A percentile compares a stretch with the other conserved stretches of the same genome.
phyloP scores from a whole-genome alignment of 257 asterid genomes.

The Nicotiana tomentosiformis region DNA sequence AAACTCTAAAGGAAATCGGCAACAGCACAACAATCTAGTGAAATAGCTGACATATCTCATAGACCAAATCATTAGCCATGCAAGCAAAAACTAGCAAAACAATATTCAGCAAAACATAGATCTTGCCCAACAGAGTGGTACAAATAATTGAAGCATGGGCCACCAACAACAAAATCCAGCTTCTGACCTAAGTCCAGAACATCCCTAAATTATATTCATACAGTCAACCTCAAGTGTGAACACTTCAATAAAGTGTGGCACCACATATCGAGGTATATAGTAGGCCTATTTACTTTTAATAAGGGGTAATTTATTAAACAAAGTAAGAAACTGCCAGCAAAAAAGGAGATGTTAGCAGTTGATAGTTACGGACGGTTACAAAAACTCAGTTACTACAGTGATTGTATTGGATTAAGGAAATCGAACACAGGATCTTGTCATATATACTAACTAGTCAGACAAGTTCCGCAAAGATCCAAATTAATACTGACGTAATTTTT shows the following conservation, averaged over 20 bases:
- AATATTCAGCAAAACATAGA: background rate
- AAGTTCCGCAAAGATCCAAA: background rate
- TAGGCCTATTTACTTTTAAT: background rate
- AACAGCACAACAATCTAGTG: background rate
- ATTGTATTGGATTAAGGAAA: background rate
- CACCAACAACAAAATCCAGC: background rate
- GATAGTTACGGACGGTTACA: background rate
- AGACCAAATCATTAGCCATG: background rate
- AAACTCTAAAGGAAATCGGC: background rate
- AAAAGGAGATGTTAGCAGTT: background rate
- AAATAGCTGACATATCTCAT: background rate
- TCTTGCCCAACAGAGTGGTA: background rate
- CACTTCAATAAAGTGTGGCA: background rate
- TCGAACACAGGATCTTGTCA: background rate
- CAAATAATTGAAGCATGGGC: background rate
- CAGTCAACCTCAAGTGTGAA: background rate
- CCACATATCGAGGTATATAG: background rate
- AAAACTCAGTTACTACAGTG: background rate
- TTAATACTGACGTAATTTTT: background rate
- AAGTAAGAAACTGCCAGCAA: background rate
- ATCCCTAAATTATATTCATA: background rate
- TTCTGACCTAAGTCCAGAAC: background rate
- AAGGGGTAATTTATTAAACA: background rate
- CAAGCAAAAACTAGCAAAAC: background rate
- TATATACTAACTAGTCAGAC: background rate